These are phyloP conservation scores for Paxillus rubicundulus DNA, from an alignment of 768 basidiomycete genomes.

Conservation along the genomic window DNA sequence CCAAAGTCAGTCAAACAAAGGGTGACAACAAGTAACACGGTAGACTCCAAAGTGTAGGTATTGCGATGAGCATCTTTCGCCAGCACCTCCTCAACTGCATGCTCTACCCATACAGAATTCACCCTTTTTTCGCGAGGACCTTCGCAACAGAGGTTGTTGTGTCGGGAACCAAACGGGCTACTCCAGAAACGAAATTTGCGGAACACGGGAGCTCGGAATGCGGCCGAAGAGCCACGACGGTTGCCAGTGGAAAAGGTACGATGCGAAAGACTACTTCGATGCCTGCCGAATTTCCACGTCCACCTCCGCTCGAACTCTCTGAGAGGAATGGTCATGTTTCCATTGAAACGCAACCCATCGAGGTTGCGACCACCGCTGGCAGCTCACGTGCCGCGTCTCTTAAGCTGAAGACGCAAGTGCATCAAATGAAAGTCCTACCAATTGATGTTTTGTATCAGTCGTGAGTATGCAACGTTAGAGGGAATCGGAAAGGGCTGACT, in stretches of 20 bases:
- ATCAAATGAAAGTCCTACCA: not conserved
- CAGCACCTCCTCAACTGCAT: conserved; percentile 6
- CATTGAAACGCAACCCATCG: not conserved
- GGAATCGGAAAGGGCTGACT: not conserved
- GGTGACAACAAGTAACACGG: not conserved
- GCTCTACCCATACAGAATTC: conserved; percentile 11
- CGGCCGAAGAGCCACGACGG: not conserved
- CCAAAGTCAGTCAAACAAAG: conserved; percentile 22
- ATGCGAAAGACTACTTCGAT: not conserved
- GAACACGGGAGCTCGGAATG: not conserved
- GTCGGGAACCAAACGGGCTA: not conserved
- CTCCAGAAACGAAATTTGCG: not conserved
- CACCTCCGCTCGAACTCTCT: not conserved
- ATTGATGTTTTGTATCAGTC: no score
- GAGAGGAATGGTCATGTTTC: not conserved
- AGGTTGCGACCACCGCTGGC: not conserved
- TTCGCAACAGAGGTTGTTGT: conserved; percentile 10
- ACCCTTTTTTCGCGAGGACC: conserved; percentile 15
- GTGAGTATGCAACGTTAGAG: conserved; percentile 8
- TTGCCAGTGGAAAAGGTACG: not conserved
- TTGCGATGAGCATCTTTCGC: conserved; percentile 11
- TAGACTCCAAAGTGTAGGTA: conserved; percentile 17
- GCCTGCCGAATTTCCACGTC: not conserved
- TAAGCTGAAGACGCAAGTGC: not conserved
- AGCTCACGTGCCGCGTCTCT: not conserved